phyloP scores from a whole-genome alignment of 2,329 filamentous ascomycete species.

The Capronia epimyces region DNA sequence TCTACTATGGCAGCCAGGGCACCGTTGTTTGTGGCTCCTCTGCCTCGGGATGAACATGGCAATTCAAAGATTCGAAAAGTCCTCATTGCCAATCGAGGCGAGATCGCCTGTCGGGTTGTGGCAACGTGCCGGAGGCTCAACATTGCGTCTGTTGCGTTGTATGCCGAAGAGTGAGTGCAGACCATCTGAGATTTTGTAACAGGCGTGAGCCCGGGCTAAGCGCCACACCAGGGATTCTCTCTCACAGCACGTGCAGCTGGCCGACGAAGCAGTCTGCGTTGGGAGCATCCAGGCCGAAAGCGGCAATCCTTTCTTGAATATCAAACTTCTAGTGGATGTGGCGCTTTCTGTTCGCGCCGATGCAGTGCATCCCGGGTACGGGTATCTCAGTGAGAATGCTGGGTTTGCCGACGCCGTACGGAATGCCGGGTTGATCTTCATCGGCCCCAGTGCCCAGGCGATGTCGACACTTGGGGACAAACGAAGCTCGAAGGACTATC shows the following conservation, averaged over 20 bases:
- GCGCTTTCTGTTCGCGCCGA: slow-evolving; percentile 29
- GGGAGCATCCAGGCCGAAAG: slow-evolving; percentile 25
- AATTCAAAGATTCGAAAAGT: slow-evolving; percentile 18
- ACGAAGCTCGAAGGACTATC: slow-evolving; percentile 29
- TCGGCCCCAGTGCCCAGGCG: slow-evolving; percentile 31
- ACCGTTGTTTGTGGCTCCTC: background rate
- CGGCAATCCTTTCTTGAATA: slow-evolving; percentile 32
- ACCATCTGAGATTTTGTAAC: background rate
- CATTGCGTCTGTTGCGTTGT: slow-evolving; percentile 27
- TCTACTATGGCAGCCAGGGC: background rate
- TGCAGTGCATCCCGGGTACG: slow-evolving; percentile 35
- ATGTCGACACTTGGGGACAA: slow-evolving; percentile 36
- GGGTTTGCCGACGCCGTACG: slow-evolving; percentile 30
- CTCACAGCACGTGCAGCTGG: slow-evolving; percentile 32
- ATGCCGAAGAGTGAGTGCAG: slow-evolving; percentile 22
- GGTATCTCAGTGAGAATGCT: slow-evolving; percentile 35
- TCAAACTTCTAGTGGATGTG: slow-evolving; percentile 30
- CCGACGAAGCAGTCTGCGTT: slow-evolving; percentile 33
- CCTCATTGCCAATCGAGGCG: slow-evolving; percentile 31
- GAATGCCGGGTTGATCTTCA: slow-evolving; percentile 32
- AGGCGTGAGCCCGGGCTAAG: background rate
- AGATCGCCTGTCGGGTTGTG: slow-evolving; percentile 32
- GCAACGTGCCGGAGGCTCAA: slow-evolving; percentile 29
- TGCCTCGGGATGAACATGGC: background rate
- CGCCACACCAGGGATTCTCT: slow-evolving; percentile 24